Evolutionary conservation across 495 filamentous ascomycete genomes (phyloP).

Genomic region (Talaromyces thailandensis): DNA sequence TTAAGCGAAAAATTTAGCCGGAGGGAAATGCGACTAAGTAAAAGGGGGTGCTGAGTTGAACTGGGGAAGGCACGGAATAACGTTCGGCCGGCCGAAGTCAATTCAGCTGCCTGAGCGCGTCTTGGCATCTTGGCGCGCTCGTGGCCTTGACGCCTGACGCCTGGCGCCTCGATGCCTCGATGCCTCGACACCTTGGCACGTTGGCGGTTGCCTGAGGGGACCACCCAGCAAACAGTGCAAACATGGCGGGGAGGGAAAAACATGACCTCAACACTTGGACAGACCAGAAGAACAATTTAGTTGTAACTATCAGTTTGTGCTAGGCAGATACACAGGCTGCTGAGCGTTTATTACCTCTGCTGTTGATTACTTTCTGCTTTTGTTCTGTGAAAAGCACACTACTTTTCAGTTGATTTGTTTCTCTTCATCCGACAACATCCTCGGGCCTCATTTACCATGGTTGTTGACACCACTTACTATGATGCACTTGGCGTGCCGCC

Average conservation of each 20-base stretch:
- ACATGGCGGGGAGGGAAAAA: conserved; percentile 4
- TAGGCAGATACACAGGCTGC: not conserved
- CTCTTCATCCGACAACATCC: conserved; percentile 3
- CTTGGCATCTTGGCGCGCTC: not conserved
- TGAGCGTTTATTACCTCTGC: not conserved
- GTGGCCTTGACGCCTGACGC: no score
- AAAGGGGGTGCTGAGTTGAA: not conserved
- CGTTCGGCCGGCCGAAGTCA: not conserved
- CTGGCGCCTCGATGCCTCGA: not conserved
- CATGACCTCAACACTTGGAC: not conserved
- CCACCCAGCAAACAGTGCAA: conserved; percentile 1
- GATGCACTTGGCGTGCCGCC: conserved; percentile 83
- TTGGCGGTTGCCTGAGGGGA: not conserved
- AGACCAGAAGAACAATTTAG: not conserved
- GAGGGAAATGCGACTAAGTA: not conserved
- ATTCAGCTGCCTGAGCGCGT: not conserved
- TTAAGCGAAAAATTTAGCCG: not conserved
- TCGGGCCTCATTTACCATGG: conserved; percentile 45
- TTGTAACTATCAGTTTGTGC: not conserved
- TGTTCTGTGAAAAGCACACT: not conserved
- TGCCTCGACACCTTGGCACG: not conserved
- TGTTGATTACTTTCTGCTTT: not conserved
- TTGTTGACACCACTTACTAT: conserved; percentile 82
- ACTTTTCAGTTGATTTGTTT: conserved; percentile 7
- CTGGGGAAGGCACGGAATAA: conserved; percentile 1